These are phyloP conservation scores for Saussurea involucrata DNA, from an alignment of 129 eudicot genomes.

Conservation along the genomic window DNA sequence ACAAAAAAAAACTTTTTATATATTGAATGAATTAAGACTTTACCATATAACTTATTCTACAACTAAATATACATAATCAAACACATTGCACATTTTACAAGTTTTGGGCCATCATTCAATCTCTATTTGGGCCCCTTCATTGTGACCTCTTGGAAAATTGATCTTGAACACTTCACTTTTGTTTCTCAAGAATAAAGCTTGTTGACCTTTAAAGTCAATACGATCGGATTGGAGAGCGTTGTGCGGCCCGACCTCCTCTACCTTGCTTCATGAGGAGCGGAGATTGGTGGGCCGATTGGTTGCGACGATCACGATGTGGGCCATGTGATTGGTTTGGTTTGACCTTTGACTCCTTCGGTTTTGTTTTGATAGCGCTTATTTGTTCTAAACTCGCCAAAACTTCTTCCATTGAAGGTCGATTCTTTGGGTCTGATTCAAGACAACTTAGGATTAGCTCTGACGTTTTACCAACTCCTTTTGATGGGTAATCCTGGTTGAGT, in stretches of 20 bases:
- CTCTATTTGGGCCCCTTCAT: conserved; percentile 7
- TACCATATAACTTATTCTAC: not conserved
- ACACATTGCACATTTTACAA: conserved; percentile 1
- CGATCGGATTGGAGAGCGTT: conserved; percentile 27
- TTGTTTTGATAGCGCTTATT: conserved; percentile 31
- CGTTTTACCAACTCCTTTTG: conserved; percentile 33
- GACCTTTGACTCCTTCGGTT: conserved; percentile 37
- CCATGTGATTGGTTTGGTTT: not conserved
- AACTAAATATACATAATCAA: conserved; percentile 12
- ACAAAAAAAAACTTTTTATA: not conserved
- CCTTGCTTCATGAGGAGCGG: conserved; percentile 18
- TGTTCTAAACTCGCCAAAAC: conserved; percentile 37
- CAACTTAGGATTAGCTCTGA: conserved; percentile 59
- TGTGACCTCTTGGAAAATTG: not conserved
- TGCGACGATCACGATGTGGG: conserved; percentile 17
- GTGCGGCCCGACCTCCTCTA: conserved; percentile 14
- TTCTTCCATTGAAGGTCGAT: conserved; percentile 57
- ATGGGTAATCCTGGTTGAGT: conserved; percentile 52
- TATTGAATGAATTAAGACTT: not conserved
- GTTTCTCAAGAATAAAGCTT: not conserved
- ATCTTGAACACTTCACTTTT: not conserved
- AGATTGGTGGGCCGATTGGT: conserved; percentile 33
- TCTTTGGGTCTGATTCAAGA: conserved; percentile 64
- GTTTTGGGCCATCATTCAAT: not conserved
- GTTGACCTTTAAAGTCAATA: conserved; percentile 13